Base-by-base conservation (phyloP, 306 rosid genomes). In the Begonia fuchsioides region DNA sequence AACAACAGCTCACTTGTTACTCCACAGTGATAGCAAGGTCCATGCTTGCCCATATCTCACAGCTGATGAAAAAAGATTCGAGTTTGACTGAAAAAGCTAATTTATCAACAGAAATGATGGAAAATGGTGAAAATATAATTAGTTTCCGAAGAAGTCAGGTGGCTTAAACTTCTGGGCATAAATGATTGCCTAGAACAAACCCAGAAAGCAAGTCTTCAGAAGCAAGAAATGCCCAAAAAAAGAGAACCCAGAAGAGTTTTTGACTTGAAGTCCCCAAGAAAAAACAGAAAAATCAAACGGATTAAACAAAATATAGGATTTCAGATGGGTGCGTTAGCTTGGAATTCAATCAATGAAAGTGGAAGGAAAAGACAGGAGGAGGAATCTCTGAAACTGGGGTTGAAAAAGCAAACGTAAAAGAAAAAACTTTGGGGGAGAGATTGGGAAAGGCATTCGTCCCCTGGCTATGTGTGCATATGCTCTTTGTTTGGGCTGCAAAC, bases 11-110 rank as follows among this genome's bases (percentile, higher is more conserved):
- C 96, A 92, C 98, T 92, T 69, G 96, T 77, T 75, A 92, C 98
- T 82, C 96, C 96, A 86, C 98, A 92, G 96, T 92, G 98, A 82
- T 75, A 71, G 83, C 98, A 92, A 72, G 98, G 98, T 12, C 98
- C 98, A 54, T 92, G 93, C 71, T 92, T 92, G 60, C 87, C 98
- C 98, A 92, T 92, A 60, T 62, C 71, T 76, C 72, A 58, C 69
- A 68, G 35, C 35, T 62, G 59, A 61, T 66, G 63, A 66, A 63
- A 54, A 48, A 9, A 59, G 53, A 76, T 67, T 70, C 56, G 44
- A 63, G 68, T 16, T 59, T 70, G 58, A 50, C 75, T 57, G 17
- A 43, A 64, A 63, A 16, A 58, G 54, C 59, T 53, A 59, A 47
- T 52, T 56, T 62, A 35, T 49, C 40, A 57, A 56, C 53, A 47